phyloP scores from a whole-genome alignment of 306 rosid genomes.

The Astragalus membranaceus region DNA sequence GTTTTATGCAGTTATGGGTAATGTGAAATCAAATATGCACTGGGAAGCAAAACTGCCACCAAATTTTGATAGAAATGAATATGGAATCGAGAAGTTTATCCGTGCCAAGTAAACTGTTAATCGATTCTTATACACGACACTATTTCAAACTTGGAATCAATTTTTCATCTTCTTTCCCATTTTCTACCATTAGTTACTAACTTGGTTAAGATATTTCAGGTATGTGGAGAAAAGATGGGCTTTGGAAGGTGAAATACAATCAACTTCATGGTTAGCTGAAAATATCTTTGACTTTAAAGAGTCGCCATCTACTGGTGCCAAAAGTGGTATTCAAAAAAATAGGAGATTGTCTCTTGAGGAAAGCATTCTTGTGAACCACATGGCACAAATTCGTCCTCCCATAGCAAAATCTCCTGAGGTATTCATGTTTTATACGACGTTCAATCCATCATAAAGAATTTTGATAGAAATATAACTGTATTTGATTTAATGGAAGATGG shows the following conservation, averaged over 20 bases:
- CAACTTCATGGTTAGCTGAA: constrained; percentile 27
- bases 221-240: constrained; percentile 58
- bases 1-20: constrained; percentile 58
- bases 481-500: no score
- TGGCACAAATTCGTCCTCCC: constrained; percentile 21
- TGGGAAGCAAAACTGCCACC: constrained; percentile 77
- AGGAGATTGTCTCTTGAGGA: constrained; percentile 64
- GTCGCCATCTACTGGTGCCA: constrained; percentile 18
- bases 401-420: neutral
- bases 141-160: neutral
- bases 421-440: neutral
- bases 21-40: constrained; percentile 55
- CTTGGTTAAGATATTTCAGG: constrained; percentile 21
- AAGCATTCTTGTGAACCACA: constrained; percentile 33
- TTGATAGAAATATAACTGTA: no score
- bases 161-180: no score
- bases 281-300: constrained; percentile 7
- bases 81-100: constrained; percentile 48
- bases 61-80: constrained; percentile 41
- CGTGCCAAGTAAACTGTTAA: constrained; percentile 55
- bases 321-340: constrained; percentile 22
- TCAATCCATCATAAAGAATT: no score
- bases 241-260: constrained; percentile 16
- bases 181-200: no score
- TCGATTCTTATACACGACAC: constrained; percentile 4